These are phyloP conservation scores for Primulina huaijiensis DNA, from an alignment of 257 asterid genomes.

Conservation along the genomic window DNA sequence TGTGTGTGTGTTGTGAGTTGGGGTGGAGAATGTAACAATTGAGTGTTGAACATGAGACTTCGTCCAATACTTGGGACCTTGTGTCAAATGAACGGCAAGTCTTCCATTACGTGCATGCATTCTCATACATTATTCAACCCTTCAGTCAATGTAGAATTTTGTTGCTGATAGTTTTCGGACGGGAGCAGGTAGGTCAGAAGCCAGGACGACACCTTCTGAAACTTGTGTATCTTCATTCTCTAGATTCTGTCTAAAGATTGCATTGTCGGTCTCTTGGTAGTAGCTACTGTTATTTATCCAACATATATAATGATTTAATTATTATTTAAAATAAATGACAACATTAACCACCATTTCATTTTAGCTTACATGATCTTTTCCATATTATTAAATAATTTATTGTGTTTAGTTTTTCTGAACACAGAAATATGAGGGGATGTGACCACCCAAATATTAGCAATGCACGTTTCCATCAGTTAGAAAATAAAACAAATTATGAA, in stretches of 20 bases:
- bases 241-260: constrained; percentile 31
- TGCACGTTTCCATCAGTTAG: background rate
- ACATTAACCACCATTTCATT: too few species aligned
- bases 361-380: background rate
- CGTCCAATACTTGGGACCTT: too few species aligned
- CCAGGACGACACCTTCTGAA: background rate
- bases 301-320: background rate
- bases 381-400: too few species aligned
- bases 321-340: background rate
- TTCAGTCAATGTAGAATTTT: too few species aligned
- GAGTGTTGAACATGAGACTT: too few species aligned
- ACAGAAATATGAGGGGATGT: background rate
- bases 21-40: too few species aligned
- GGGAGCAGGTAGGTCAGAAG: background rate
- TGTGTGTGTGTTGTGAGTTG: too few species aligned
- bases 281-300: background rate
- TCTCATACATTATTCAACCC: background rate
- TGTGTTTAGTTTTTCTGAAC: too few species aligned
- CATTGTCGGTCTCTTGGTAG: constrained; percentile 28
- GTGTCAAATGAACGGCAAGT: too few species aligned
- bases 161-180: constrained; percentile 20
- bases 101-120: too few species aligned
- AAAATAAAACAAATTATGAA: background rate
- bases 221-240: constrained; percentile 6
- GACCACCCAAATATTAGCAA: background rate